Evolutionary conservation across 495 filamentous ascomycete species (phyloP).

Genomic region (Ascobolus immersus): DNA sequence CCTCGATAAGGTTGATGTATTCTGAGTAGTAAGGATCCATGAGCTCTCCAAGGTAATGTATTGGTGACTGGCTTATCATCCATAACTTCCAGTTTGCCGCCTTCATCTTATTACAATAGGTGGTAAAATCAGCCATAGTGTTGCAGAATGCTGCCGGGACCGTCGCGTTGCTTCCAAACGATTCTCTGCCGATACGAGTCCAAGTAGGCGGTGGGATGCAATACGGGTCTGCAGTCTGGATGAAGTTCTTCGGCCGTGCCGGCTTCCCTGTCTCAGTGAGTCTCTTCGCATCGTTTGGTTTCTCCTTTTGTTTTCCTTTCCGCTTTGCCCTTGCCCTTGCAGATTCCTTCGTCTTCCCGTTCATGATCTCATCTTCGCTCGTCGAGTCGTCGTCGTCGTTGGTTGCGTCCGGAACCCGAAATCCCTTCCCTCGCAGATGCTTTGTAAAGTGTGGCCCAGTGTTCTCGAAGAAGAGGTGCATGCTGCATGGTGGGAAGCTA

Average conservation of each 20-base stretch:
- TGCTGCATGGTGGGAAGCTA: conserved; percentile 6
- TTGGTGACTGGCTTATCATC: background rate
- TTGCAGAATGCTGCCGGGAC: conserved; percentile 3
- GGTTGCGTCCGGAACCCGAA: background rate
- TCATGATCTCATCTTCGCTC: too few relatives aligned
- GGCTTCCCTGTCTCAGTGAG: conserved; percentile 4
- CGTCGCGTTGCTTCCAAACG: background rate
- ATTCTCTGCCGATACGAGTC: background rate
- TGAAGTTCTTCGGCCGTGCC: too few relatives aligned
- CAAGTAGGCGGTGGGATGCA: too few relatives aligned
- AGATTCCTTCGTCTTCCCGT: too few relatives aligned
- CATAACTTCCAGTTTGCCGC: conserved; percentile 6
- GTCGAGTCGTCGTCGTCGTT: background rate
- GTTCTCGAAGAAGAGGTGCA: conserved; percentile 7
- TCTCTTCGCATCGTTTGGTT: conserved; percentile 1
- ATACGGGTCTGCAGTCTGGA: too few relatives aligned
- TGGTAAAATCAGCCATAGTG: background rate
- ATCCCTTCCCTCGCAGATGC: conserved; percentile 5
- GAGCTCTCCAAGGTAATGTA: conserved; percentile 2
- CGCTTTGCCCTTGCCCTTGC: background rate
- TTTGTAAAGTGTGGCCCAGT: conserved; percentile 1
- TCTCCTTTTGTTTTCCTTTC: background rate
- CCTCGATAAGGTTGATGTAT: conserved; percentile 2
- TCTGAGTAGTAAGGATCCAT: conserved; percentile 1
- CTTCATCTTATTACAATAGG: conserved; percentile 3